Percentiles rank a stretch among this genome's conserved stretches.
phyloP scores from a whole-genome alignment of 2,329 filamentous ascomycete genomes.

The Penicillium olsonii region DNA sequence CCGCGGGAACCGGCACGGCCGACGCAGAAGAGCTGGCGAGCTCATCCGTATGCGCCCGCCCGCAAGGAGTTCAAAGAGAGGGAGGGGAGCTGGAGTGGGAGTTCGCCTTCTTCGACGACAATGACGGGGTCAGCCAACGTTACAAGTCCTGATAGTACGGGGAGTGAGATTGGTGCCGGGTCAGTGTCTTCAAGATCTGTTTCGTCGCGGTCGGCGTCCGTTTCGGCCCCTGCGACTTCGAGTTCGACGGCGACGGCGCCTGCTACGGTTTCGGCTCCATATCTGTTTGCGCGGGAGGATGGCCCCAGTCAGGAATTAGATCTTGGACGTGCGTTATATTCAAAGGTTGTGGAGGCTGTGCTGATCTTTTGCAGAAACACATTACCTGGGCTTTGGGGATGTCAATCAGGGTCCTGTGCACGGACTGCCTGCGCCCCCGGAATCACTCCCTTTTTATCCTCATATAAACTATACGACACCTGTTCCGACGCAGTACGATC shows the following conservation, averaged over 20 bases:
- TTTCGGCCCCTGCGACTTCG: too few species aligned
- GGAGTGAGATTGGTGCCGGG: slow-evolving; percentile 16
- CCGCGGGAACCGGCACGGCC: slow-evolving; percentile 4
- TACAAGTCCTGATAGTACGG: slow-evolving; percentile 25
- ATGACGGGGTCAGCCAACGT: slow-evolving; percentile 19
- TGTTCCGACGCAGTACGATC: neutral
- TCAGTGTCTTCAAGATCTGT: neutral
- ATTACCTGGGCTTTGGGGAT: too few species aligned
- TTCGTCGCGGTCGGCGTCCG: slow-evolving; percentile 1
- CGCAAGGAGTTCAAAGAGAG: neutral
- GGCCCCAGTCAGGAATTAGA: too few species aligned
- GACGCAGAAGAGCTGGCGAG: neutral
- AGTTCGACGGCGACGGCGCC: too few species aligned
- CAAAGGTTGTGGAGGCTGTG: neutral
- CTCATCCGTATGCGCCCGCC: neutral
- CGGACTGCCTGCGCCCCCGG: neutral
- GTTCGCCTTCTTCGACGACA: slow-evolving; percentile 22
- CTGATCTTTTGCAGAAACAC: too few species aligned
- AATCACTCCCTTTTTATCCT: too few species aligned
- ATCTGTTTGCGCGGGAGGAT: too few species aligned
- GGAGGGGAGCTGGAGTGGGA: slow-evolving; percentile 20
- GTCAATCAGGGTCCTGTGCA: too few species aligned
- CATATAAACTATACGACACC: neutral
- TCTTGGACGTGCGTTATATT: too few species aligned
- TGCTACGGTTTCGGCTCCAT: too few species aligned